Conservation (phyloP, 345 rosid genomes). For the Brassica juncea region DNA sequence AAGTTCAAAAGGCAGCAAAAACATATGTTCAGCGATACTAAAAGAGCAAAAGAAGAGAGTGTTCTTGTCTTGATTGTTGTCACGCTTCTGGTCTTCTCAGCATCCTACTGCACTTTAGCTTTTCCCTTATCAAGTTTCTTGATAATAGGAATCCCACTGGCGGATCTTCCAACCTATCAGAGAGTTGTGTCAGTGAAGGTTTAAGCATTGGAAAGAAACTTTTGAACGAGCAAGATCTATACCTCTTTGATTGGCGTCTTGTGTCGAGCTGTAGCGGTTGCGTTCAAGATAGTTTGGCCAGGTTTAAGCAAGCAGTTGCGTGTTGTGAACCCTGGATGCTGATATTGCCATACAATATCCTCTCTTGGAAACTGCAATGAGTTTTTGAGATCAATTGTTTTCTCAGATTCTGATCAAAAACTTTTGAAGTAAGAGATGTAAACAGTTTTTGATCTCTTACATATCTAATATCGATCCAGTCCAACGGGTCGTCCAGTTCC, state of each 20-base stretch:
- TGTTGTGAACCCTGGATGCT: background rate
- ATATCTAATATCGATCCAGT: constrained; percentile 38
- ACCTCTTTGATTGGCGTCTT: constrained; percentile 26
- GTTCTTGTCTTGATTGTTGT: constrained; percentile 18
- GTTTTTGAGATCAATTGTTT: background rate
- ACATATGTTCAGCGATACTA: background rate
- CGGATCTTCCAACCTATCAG: constrained; percentile 24
- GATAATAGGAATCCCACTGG: constrained; percentile 29
- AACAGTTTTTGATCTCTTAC: constrained; percentile 24
- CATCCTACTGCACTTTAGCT: constrained; percentile 1
- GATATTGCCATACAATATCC: background rate
- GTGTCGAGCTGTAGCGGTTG: constrained; percentile 11
- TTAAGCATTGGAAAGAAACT: constrained; percentile 2
- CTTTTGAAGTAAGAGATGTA: background rate
- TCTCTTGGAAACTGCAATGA: background rate
- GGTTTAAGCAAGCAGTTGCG: constrained; percentile 13
- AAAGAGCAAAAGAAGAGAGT: constrained; percentile 12
- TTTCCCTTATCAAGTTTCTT: constrained; percentile 26
- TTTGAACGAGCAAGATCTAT: constrained; percentile 17
- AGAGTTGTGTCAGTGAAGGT: constrained; percentile 13
- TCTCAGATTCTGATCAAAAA: background rate
- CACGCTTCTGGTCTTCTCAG: constrained; percentile 13
- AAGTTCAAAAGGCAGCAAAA: constrained; percentile 5
- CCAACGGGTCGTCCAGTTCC: constrained; percentile 5
- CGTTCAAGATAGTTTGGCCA: constrained; percentile 27